These are phyloP conservation scores for Casuarina equisetifolia DNA, from an alignment of 306 rosid species.

Conservation along the genomic window DNA sequence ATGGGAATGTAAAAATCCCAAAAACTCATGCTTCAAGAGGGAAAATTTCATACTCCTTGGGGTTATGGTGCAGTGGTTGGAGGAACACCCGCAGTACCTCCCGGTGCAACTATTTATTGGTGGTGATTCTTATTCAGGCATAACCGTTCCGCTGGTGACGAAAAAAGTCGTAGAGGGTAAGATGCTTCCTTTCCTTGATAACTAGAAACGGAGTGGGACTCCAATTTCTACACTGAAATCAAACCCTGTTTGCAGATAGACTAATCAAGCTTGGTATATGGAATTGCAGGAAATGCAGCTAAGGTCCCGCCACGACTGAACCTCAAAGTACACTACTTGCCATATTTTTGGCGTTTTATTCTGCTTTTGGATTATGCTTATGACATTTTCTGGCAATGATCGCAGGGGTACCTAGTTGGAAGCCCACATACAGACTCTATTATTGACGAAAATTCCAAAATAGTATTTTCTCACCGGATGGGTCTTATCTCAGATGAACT, in stretches of 20 bases:
- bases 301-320: constrained; percentile 20
- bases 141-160: constrained; percentile 18
- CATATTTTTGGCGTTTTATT: background rate
- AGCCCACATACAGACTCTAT: constrained; percentile 16
- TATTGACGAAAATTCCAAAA: constrained; percentile 14
- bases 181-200: background rate
- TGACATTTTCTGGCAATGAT: background rate
- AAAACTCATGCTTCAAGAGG: background rate
- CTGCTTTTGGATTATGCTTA: background rate
- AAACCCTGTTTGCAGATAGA: background rate
- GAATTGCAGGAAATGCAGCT: constrained; percentile 19
- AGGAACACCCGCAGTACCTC: constrained; percentile 16
- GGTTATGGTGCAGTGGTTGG: constrained; percentile 25
- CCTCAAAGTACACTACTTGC: constrained; percentile 11
- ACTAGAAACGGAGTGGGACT: background rate
- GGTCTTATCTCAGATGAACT: constrained; percentile 29
- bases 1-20: background rate
- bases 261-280: background rate
- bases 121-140: constrained; percentile 30
- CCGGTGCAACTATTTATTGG: constrained; percentile 19
- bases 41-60: background rate
- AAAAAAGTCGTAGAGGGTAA: constrained; percentile 20
- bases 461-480: constrained; percentile 25
- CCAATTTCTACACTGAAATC: background rate
- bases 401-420: constrained; percentile 26